Percentiles rank a stretch among this genome's conserved stretches.
phyloP scores from a whole-genome alignment of 2,329 filamentous ascomycete species.

The Fusarium haematococcum region DNA sequence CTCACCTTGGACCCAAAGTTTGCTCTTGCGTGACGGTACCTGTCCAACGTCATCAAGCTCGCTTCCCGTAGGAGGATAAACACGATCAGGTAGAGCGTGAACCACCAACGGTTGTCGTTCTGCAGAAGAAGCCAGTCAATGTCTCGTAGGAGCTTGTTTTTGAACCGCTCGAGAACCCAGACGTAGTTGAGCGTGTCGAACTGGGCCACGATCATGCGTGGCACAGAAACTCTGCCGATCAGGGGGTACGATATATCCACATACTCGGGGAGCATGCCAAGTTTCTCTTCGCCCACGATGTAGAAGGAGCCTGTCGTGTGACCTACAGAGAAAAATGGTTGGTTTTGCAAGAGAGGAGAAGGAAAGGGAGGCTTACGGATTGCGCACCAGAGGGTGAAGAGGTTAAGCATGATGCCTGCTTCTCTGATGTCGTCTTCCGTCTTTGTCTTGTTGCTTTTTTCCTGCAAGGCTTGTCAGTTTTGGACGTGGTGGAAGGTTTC shows the following conservation, averaged over 20 bases:
- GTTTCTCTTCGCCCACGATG: constrained; percentile 53
- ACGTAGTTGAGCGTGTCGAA: constrained; percentile 57
- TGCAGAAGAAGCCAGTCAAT: constrained; percentile 52
- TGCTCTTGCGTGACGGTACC: constrained; percentile 56
- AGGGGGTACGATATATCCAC: constrained; percentile 53
- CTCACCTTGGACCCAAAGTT: constrained; percentile 47
- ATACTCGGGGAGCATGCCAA: constrained; percentile 54
- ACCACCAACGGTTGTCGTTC: constrained; percentile 48
- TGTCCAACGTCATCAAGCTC: constrained; percentile 54
- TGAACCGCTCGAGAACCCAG: constrained; percentile 50
- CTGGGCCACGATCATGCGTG: constrained; percentile 60
- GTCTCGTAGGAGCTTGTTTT: constrained; percentile 48
- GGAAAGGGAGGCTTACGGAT: constrained; percentile 53
- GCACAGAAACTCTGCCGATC: constrained; percentile 52
- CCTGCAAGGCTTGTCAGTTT: constrained; percentile 6
- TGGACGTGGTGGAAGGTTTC: neutral
- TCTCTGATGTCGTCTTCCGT: constrained; percentile 40
- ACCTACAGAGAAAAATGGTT: constrained; percentile 49
- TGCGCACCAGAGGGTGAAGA: constrained; percentile 61
- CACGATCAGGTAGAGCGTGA: constrained; percentile 52
- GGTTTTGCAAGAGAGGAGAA: neutral
- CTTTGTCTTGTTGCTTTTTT: neutral
- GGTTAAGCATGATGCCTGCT: constrained; percentile 52
- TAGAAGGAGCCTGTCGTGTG: constrained; percentile 59
- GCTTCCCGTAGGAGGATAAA: constrained; percentile 59